Evolutionary conservation across 2,329 filamentous ascomycete genomes (phyloP).

Genomic region (Fusarium caatingaense): DNA sequence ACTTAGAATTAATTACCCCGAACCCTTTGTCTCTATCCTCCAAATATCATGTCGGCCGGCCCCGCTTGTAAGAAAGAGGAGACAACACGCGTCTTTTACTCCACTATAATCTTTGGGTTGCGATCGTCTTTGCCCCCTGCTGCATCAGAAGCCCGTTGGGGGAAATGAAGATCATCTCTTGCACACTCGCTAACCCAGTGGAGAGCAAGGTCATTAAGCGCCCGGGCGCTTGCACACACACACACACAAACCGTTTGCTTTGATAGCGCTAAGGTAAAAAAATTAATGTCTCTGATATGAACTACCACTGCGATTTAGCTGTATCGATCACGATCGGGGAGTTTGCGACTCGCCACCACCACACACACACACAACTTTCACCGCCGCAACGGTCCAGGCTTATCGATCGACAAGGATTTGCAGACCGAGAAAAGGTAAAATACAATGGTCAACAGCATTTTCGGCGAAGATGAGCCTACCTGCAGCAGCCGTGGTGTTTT

Average conservation of each 20-base stretch:
- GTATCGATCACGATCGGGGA: constrained; percentile 35
- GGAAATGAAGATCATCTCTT: constrained; percentile 45
- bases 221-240: constrained; percentile 31
- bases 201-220: constrained; percentile 19
- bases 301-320: constrained; percentile 3
- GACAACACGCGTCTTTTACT: constrained; percentile 37
- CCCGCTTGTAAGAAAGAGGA: constrained; percentile 14
- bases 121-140: constrained; percentile 18
- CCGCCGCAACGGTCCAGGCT: constrained; percentile 15
- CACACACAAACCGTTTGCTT: background rate
- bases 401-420: constrained; percentile 29
- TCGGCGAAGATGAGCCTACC: background rate
- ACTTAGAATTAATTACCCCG: constrained; percentile 5
- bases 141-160: constrained; percentile 32
- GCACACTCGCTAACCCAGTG: constrained; percentile 9
- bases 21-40: background rate
- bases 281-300: constrained; percentile 24
- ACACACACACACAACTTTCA: constrained; percentile 3
- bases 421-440: background rate
- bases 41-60: constrained; percentile 23
- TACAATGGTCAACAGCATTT: background rate
- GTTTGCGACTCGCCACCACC: constrained; percentile 21
- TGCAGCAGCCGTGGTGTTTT: background rate
- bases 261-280: constrained; percentile 22
- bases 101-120: constrained; percentile 30